Percentiles rank a stretch among this genome's conserved stretches.
Evolutionary conservation across 805 yeast species (phyloP).

Genomic region (Candida silvatica): DNA sequence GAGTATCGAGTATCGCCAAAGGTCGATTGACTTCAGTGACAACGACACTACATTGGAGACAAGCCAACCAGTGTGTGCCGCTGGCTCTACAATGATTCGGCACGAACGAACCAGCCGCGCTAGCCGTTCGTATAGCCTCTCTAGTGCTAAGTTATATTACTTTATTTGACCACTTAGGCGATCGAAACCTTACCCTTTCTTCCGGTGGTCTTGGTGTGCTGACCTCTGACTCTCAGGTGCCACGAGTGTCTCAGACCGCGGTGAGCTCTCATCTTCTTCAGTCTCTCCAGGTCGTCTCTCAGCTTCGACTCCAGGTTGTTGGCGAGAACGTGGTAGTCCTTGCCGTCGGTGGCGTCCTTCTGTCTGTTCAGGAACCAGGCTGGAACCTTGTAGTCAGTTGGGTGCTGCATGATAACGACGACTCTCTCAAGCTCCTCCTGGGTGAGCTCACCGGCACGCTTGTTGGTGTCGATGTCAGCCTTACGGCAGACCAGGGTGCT

Average conservation of each 20-base stretch:
- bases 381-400: constrained; percentile 98
- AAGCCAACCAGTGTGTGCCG: too few species aligned
- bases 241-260: constrained; percentile 99
- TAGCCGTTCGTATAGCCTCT: too few species aligned
- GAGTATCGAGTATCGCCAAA: too few species aligned
- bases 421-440: constrained; percentile 99
- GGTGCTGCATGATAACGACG: constrained; percentile 99
- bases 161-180: too few species aligned
- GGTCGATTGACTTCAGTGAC: too few species aligned
- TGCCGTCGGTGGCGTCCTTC: constrained; percentile 96
- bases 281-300: constrained; percentile 99
- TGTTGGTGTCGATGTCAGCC: constrained; percentile 97
- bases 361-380: constrained; percentile 99
- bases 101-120: too few species aligned
- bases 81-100: too few species aligned
- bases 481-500: constrained; percentile 99
- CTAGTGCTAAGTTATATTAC: too few species aligned
- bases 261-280: constrained; percentile 99
- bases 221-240: constrained; percentile 99
- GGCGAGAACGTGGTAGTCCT: constrained; percentile 98
- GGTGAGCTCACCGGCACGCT: constrained; percentile 99
- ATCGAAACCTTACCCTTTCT: constrained; percentile 69
- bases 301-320: constrained; percentile 98
- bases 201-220: constrained; percentile 99
- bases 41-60: too few species aligned